Evolutionary conservation across 2,329 filamentous ascomycete genomes (phyloP).

Genomic region (Fusarium hainanense): DNA sequence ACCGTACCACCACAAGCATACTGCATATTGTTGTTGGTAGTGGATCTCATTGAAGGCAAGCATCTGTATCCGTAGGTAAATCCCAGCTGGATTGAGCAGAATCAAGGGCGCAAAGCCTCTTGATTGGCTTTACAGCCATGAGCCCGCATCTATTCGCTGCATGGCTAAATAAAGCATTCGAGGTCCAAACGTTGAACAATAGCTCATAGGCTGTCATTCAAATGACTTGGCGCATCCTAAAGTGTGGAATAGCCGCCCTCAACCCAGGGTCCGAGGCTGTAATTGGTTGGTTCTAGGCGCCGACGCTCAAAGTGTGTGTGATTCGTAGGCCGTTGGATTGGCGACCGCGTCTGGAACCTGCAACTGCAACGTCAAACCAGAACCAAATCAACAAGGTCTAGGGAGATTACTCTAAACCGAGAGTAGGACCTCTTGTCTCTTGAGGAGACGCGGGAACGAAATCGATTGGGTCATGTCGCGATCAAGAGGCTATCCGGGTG

Average conservation of each 20-base stretch:
- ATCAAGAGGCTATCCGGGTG: constrained; percentile 24
- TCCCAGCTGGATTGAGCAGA: constrained; percentile 33
- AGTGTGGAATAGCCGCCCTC: constrained; percentile 56
- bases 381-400: constrained; percentile 21
- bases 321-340: constrained; percentile 45
- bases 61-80: constrained; percentile 5
- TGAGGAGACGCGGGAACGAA: constrained; percentile 16
- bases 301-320: constrained; percentile 34
- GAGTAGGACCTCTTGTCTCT: constrained; percentile 16
- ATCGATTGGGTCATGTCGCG: constrained; percentile 30
- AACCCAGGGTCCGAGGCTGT: constrained; percentile 15
- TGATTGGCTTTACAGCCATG: constrained; percentile 41
- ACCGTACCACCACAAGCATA: constrained; percentile 24
- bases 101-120: constrained; percentile 30
- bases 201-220: constrained; percentile 44
- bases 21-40: constrained; percentile 29
- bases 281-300: constrained; percentile 50
- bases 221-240: constrained; percentile 41
- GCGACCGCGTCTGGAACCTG: constrained; percentile 42
- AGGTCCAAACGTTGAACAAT: constrained; percentile 28
- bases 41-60: constrained; percentile 12
- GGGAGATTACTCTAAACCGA: constrained; percentile 30
- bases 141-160: constrained; percentile 31
- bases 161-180: constrained; percentile 47
- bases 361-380: constrained; percentile 24